phyloP scores from a whole-genome alignment of 169 alveolate species.

The Cryptosporidium xiaoi region DNA sequence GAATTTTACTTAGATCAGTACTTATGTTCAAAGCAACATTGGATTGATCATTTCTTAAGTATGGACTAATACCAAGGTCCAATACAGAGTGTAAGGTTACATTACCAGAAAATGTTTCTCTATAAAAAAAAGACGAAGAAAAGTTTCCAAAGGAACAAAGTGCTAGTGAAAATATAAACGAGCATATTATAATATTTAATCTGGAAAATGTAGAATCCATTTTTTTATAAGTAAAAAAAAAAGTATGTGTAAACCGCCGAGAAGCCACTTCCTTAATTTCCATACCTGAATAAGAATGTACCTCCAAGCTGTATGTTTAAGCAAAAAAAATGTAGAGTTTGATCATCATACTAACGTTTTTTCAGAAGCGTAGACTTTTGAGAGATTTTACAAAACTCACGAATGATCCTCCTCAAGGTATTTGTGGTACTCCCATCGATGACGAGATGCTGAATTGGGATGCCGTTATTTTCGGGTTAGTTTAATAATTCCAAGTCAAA shows the following conservation, averaged over 20 bases:
- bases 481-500: background rate
- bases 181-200: conserved; percentile 77
- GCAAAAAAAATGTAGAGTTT: background rate
- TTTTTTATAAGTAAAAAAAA: conserved; percentile 13
- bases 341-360: background rate
- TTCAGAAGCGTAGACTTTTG: conserved; percentile 78
- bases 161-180: conserved; percentile 73
- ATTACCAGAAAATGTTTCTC: conserved; percentile 48
- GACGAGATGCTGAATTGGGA: conserved; percentile 87
- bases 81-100: conserved; percentile 68
- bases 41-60: conserved; percentile 79
- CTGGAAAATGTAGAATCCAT: conserved; percentile 78
- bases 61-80: conserved; percentile 75
- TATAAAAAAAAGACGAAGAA: conserved; percentile 69
- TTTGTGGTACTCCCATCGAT: conserved; percentile 85
- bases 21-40: conserved; percentile 74
- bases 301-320: conserved; percentile 68
- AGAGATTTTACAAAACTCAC: conserved; percentile 82
- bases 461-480: conserved; percentile 86
- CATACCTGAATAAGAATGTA: conserved; percentile 10
- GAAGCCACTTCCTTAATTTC: background rate
- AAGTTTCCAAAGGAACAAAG: conserved; percentile 75
- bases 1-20: conserved; percentile 68
- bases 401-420: conserved; percentile 82
- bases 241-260: conserved; percentile 21